Evolutionary conservation across 1,139 yeast species (phyloP).

Genomic region (Blastobotrys malaysiensis): DNA sequence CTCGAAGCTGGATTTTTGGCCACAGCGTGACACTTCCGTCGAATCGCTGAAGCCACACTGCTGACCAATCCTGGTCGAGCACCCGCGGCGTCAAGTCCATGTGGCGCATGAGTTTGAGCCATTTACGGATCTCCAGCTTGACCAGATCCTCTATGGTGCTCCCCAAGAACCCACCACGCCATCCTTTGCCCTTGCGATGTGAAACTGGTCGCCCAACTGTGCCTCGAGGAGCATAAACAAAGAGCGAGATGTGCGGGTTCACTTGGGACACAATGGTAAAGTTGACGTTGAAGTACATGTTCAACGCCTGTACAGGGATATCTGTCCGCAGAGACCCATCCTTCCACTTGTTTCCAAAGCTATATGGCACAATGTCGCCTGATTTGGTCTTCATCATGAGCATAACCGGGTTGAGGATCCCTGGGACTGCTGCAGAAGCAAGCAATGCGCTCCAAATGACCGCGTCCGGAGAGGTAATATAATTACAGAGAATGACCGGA

Average conservation of each 20-base stretch:
- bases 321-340: conserved; percentile 72
- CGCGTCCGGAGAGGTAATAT: conserved; percentile 72
- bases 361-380: conserved; percentile 53
- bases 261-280: conserved; percentile 77
- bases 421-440: conserved; percentile 82
- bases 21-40: conserved; percentile 73
- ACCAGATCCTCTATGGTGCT: conserved; percentile 67
- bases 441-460: conserved; percentile 76
- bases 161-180: conserved; percentile 73
- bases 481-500: conserved; percentile 73
- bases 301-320: conserved; percentile 61
- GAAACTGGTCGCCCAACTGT: conserved; percentile 78
- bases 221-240: conserved; percentile 75
- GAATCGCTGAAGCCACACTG: conserved; percentile 67
- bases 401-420: conserved; percentile 76
- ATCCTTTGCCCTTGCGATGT: conserved; percentile 49
- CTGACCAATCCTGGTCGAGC: conserved; percentile 76
- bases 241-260: conserved; percentile 73
- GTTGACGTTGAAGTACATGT: conserved; percentile 72
- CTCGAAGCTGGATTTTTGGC: conserved; percentile 58
- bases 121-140: conserved; percentile 66
- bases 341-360: conserved; percentile 70
- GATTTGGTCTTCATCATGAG: conserved; percentile 61
- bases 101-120: conserved; percentile 63
- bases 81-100: conserved; percentile 64